Evolutionary conservation across 2,329 filamentous ascomycete genomes (phyloP).

Genomic region (Fusarium secorum): DNA sequence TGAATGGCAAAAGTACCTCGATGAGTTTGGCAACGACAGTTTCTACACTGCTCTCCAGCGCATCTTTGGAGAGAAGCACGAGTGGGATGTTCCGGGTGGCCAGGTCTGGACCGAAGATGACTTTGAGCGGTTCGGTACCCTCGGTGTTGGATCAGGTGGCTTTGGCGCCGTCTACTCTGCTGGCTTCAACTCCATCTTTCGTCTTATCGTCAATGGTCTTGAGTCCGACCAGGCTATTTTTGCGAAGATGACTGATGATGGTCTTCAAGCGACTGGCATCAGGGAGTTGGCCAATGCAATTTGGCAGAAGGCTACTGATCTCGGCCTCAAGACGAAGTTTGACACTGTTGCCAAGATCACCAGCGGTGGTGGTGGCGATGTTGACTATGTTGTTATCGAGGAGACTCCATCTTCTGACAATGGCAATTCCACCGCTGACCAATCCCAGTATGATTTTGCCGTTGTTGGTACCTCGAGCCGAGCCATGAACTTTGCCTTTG

Average conservation of each 20-base stretch:
- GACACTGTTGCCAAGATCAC: neutral
- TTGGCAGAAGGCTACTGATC: neutral
- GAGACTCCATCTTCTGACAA: neutral
- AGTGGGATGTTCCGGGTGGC: neutral
- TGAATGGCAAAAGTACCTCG: neutral
- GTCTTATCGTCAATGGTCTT: neutral
- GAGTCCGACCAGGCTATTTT: neutral
- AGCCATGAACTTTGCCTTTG: neutral
- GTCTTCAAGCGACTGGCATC: neutral
- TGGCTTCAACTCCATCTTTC: neutral
- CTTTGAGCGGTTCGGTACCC: neutral
- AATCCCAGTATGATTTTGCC: neutral
- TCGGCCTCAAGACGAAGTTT: neutral
- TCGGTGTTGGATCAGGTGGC: neutral
- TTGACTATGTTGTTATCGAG: neutral
- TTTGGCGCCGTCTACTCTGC: neutral
- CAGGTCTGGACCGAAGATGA: neutral
- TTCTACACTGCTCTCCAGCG: neutral
- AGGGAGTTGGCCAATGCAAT: neutral
- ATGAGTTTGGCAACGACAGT: neutral
- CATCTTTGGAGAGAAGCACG: neutral
- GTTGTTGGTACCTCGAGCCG: neutral
- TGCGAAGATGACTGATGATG: neutral
- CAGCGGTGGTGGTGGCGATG: neutral
- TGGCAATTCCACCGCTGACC: neutral